Evolutionary conservation across 495 filamentous ascomycete genomes (phyloP).

Genomic region (Neurospora sp.): DNA sequence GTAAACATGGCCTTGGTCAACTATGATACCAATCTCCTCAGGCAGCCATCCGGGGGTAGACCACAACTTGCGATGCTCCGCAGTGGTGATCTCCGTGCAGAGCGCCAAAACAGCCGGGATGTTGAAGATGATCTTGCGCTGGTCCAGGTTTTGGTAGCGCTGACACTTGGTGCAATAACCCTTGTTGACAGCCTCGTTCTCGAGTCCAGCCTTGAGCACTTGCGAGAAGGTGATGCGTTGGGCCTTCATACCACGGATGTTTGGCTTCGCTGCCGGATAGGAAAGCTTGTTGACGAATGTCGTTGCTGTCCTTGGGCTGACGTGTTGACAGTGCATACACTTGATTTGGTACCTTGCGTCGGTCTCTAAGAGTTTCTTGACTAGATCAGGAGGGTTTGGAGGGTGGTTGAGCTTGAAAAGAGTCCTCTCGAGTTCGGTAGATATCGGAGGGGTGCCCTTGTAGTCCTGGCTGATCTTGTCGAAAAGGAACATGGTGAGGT

Average conservation of each 20-base stretch:
- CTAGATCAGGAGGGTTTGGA: slow-evolving; percentile 9
- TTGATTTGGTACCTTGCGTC: slow-evolving; percentile 48
- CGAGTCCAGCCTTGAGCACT: slow-evolving; percentile 76
- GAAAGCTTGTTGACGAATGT: slow-evolving; percentile 73
- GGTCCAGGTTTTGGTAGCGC: slow-evolving; percentile 71
- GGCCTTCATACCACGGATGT: slow-evolving; percentile 38
- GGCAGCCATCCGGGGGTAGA: slow-evolving; percentile 81
- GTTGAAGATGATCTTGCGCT: slow-evolving; percentile 65
- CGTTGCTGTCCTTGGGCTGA: slow-evolving; percentile 56
- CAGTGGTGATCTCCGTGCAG: slow-evolving; percentile 63
- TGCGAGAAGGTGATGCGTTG: slow-evolving; percentile 63
- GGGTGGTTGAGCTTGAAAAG: slow-evolving; percentile 14
- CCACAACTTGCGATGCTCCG: slow-evolving; percentile 72
- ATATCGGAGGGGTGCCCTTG: slow-evolving; percentile 16
- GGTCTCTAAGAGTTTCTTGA: slow-evolving; percentile 26
- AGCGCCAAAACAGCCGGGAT: slow-evolving; percentile 77
- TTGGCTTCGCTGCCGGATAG: slow-evolving; percentile 44
- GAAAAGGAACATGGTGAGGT: slow-evolving; percentile 17
- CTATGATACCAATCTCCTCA: slow-evolving; percentile 78
- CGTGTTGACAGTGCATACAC: slow-evolving; percentile 74
- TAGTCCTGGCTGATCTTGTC: slow-evolving; percentile 20
- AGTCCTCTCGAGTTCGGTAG: slow-evolving; percentile 16
- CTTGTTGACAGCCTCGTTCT: slow-evolving; percentile 66
- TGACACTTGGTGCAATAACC: slow-evolving; percentile 89
- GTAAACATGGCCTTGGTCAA: slow-evolving; percentile 72